Base-by-base conservation (phyloP, 2,329 filamentous ascomycete genomes). In the Kalmusia sp. region DNA sequence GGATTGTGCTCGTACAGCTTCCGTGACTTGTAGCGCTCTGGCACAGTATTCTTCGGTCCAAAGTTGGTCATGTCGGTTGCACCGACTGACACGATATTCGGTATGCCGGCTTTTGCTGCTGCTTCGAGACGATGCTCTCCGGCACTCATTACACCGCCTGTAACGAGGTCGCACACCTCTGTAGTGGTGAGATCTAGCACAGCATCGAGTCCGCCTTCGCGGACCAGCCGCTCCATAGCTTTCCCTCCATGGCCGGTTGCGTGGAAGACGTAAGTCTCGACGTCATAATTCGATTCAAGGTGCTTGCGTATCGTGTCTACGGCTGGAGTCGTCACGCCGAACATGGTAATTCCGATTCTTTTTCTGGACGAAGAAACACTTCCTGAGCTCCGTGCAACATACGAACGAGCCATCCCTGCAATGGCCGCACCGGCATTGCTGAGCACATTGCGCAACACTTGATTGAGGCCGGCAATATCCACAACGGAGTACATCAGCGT, bases 101-200 rank as follows among this genome's bases (percentile, higher is more conserved):
- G 88, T 34, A 90, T 81, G 0, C 85, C 84, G 1, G 76, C 78
- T 53, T 77, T 73, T 0, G 82, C 78, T 0, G 85, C 85, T 0
- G 85, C 84, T 19, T 82, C 79, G 1, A 91, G 76, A 19, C 88
- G 77, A 5, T 75, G 63, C 1, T 79, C 73, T 0, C 84, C 86
- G 0, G 87, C 87, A 25, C 79, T 81, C 74, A 91, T 81, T 3
- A 85, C 79, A 0, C 88, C 87, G 0, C 86, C 88, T 14, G 83
- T 81, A 1, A 89, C 57, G 40, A 85, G 74, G 62, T 91, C 88
- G 37, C 83, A 84, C 35, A 70, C 79, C 63, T 91, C 88, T 0
- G 87, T 89, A 0, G 87, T 90, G 0, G 88, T 91, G n/a, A 91
- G 71, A 63, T 91, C 88, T 3, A 90, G 73, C 0, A 90, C 80